These are phyloP conservation scores for Gillenia trifoliata DNA, from an alignment of 306 rosid species.

Conservation along the genomic window DNA sequence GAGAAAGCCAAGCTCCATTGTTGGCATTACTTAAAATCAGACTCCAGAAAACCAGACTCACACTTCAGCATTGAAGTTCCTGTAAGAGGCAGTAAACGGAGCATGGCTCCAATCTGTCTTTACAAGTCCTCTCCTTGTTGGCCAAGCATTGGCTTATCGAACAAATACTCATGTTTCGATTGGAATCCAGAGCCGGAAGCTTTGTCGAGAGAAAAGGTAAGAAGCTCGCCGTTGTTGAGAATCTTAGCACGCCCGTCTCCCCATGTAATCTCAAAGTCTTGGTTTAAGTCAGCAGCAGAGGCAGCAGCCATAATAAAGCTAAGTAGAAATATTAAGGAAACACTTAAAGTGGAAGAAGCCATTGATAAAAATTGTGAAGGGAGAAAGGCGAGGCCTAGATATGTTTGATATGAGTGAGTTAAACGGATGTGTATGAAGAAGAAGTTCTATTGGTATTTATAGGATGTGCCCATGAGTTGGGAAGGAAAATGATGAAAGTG, in stretches of 20 bases:
- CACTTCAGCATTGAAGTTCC: slow-evolving; percentile 55
- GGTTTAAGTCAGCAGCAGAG: slow-evolving; percentile 20
- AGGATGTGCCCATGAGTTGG: too few species aligned
- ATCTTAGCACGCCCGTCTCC: slow-evolving; percentile 42
- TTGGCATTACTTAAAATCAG: neutral
- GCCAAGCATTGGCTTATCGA: slow-evolving; percentile 73
- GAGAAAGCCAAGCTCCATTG: slow-evolving; percentile 33
- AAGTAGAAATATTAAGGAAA: neutral
- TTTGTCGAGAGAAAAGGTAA: slow-evolving; percentile 38
- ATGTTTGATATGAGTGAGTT: too few species aligned
- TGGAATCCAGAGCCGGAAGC: slow-evolving; percentile 44
- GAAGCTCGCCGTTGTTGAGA: slow-evolving; percentile 27
- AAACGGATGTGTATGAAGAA: too few species aligned
- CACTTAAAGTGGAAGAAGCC: neutral
- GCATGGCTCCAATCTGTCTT: slow-evolving; percentile 64
- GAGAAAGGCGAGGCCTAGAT: too few species aligned
- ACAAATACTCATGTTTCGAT: slow-evolving; percentile 34
- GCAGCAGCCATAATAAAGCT: neutral
- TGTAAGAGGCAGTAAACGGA: slow-evolving; percentile 56
- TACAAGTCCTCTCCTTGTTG: slow-evolving; percentile 70
- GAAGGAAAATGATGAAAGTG: too few species aligned
- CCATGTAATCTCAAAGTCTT: slow-evolving; percentile 35
- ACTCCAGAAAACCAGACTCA: slow-evolving; percentile 46
- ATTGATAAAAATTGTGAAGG: neutral
- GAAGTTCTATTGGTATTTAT: too few species aligned